Conservation (phyloP, 768 basidiomycete species). For the Rhizopogon rudus region DNA sequence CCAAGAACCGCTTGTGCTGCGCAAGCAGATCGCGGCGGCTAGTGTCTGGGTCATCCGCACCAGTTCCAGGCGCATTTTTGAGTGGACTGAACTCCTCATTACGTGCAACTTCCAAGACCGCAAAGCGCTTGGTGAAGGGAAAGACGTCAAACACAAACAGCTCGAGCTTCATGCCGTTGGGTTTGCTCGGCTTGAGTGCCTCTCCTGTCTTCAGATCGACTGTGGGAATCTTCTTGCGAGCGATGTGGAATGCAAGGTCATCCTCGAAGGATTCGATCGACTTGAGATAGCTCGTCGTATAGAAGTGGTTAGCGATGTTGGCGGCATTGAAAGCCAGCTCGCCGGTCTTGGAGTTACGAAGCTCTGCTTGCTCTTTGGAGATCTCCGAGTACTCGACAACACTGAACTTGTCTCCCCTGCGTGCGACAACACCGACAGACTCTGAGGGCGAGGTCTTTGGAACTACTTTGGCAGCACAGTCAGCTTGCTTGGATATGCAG, state of each 20-base stretch:
- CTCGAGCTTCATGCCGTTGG: slow-evolving; percentile 99
- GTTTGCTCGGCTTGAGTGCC: slow-evolving; percentile 71
- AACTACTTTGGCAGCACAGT: slow-evolving; percentile 95
- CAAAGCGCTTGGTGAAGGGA: slow-evolving; percentile 78
- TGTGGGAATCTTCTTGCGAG: slow-evolving; percentile 93
- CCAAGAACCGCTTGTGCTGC: slow-evolving; percentile 84
- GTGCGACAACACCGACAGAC: slow-evolving; percentile 92
- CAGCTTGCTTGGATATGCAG: slow-evolving; percentile 82
- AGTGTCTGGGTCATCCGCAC: slow-evolving; percentile 85
- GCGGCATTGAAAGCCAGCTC: slow-evolving; percentile 89
- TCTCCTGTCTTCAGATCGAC: slow-evolving; percentile 68
- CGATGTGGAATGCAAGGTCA: slow-evolving; percentile 94
- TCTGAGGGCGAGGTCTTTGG: slow-evolving; percentile 84
- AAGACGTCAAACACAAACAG: slow-evolving; percentile 99
- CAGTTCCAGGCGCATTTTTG: slow-evolving; percentile 95
- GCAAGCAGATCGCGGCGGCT: slow-evolving; percentile 85
- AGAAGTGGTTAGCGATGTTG: slow-evolving; percentile 99
- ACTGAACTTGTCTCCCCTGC: slow-evolving; percentile 75
- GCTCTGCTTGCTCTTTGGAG: slow-evolving; percentile 78
- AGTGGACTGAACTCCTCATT: slow-evolving; percentile 93
- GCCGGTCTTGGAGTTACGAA: slow-evolving; percentile 59
- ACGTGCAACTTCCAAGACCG: slow-evolving; percentile 85
- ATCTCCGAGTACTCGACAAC: slow-evolving; percentile 99
- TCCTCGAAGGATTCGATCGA: slow-evolving; percentile 77
- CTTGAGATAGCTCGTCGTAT: slow-evolving; percentile 82